Evolutionary conservation across 148 eudicot genomes (phyloP), one percentile per base, ranked within the genome.

Genomic region (Camellia lanceoleosa): DNA sequence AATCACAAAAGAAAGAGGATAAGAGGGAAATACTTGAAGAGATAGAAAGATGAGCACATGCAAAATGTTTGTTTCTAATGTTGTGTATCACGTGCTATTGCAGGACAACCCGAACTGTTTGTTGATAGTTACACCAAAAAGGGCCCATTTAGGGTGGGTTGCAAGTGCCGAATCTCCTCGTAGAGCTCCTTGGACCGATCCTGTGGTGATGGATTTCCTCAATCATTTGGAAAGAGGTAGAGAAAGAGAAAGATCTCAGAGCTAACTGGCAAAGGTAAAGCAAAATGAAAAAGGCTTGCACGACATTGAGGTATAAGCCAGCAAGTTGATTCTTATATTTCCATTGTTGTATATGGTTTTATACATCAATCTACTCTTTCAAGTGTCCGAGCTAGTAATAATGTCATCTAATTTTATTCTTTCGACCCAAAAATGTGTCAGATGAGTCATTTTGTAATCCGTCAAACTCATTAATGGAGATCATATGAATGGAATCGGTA

Each of bases 131-230:
- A 95, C 99, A 8, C 98, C 98, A 3, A 90, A 89, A 85, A n/a
- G 99, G 43, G 99, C 98, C 13, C 99, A 95, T 85, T 85, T 93
- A 75, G 99, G 99, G 54, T n/a, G n/a, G 99, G 92, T 93, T 75
- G 99, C 99, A 7, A 98, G 99, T 4, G 47, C 67, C 4, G 93
- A 84, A n/a, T n/a, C 95, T 61, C 99, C 98, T 38, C 47, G 78
- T 46, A 98, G 99, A 74, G 89, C 91, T 83, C 99, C 98, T 3
- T 95, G 99, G 99, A 95, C 99, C 1, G 99, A 95, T 81, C 91
- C 95, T 12, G 76, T 88, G 51, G 99, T 95, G 79, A 93, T 95
- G 80, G 95, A 95, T 79, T 95, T 95, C 82, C 79, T 93, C 78
- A 85, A 91, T 73, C 83, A 93, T 86, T 81, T 91, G 54, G 88